Evolutionary conservation across 495 filamentous ascomycete species (phyloP).

Genomic region (Hyaloscypha bicolor): DNA sequence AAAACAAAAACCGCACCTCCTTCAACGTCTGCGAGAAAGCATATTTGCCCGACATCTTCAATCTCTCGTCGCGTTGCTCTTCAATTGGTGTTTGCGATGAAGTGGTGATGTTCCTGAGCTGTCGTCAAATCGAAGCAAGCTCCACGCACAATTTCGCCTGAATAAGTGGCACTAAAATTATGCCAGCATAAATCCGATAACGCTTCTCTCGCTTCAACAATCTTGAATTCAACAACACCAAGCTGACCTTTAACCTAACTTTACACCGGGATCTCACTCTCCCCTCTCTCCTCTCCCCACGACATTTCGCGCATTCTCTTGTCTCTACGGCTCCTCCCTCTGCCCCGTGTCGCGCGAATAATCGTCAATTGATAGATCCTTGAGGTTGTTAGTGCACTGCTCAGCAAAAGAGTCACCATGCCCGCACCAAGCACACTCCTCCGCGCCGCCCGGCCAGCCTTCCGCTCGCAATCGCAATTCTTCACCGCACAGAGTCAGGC

Average conservation of each 20-base stretch:
- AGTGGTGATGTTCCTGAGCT: not conserved
- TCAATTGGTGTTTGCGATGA: conserved; percentile 15
- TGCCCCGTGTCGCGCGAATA: not conserved
- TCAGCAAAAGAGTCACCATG: conserved; percentile 24
- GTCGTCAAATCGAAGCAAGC: conserved; percentile 18
- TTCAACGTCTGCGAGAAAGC: conserved; percentile 84
- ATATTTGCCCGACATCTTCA: conserved; percentile 85
- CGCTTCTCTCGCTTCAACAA: conserved; percentile 2
- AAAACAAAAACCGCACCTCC: conserved; percentile 96
- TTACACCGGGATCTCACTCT: conserved; percentile 6
- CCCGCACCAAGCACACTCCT: conserved; percentile 27
- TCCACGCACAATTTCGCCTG: conserved; percentile 17
- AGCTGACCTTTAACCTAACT: not conserved
- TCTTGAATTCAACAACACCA: conserved; percentile 14
- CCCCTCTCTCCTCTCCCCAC: conserved; percentile 9
- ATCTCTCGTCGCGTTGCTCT: conserved; percentile 29
- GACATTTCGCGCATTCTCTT: conserved; percentile 1
- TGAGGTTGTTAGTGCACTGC: not conserved
- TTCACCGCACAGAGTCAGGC: conserved; percentile 23
- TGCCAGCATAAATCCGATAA: conserved; percentile 16
- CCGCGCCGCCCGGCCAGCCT: conserved; percentile 34
- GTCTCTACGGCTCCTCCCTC: not conserved
- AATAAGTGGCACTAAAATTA: conserved; percentile 29
- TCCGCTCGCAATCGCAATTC: conserved; percentile 27
- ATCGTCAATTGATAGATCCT: conserved; percentile 7